Evolutionary conservation across 2,329 filamentous ascomycete species (phyloP), one percentile per base, ranked within the genome.

Genomic region (Ceratocystis diversiconidia): DNA sequence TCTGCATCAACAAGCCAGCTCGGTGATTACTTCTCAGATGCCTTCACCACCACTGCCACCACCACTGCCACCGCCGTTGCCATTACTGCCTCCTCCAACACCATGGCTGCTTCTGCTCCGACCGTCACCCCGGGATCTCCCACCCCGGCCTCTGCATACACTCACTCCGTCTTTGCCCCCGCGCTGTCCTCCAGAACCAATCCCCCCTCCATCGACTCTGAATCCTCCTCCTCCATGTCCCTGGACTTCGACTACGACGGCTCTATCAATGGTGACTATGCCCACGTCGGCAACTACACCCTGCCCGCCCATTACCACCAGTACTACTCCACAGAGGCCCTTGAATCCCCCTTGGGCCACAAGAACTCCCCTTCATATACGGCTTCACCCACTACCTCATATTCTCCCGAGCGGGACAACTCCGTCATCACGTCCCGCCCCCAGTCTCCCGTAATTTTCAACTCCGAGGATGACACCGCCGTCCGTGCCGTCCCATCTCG

Each of bases 391-490:
- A 64, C 63, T 25, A 59, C 52, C 22, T 64, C 63, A 64, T 64
- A 60, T 59, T 79, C 80, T 15, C 75, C 78, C n/a, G 80, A 82
- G 36, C 79, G 80, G 57, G 80, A 82, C 50, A 76, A 73, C 30
- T 81, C 84, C 3, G 75, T 75, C 30, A 71, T 74, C 65, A 76
- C 80, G n/a, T 80, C 81, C 12, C 78, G 81, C 46, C 82, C 85
- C 4, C 83, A 82, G 67, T 82, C 82, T 1, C 80, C 85, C 17
- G 41, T 64, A 3, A 59, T 64, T 15, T 28, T 66, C 50, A 66
- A 61, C 48, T 87, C 88, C 7, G 87, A 88, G 70, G 91, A 96
- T 70, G 91, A 96, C 74, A 88, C 85, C 8, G 87, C 87, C 10
- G 80, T 95, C 46, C 83, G 85, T 68, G 80, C 80, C 43, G 84